A percentile compares a stretch with the other conserved stretches of the same genome.
Conservation (phyloP, 805 yeast species). For the Zygosaccharomyces siamensis region DNA sequence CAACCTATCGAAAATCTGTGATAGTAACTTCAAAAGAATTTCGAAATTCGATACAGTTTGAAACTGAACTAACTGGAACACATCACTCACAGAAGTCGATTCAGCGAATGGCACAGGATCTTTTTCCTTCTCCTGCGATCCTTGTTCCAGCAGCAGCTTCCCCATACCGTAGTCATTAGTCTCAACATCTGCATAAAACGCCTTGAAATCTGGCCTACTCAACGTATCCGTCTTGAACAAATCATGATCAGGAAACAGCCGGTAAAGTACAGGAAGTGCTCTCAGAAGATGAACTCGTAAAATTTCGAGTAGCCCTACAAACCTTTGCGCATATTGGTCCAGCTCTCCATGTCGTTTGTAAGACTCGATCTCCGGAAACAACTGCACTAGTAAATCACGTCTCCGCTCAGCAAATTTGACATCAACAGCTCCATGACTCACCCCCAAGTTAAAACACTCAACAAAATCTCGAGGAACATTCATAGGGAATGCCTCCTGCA, state of each 20-base stretch:
- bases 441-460: not conserved
- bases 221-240: conserved; percentile 25
- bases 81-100: conserved; percentile 8
- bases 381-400: conserved; percentile 18
- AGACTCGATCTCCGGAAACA: conserved; percentile 32
- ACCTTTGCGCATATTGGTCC: conserved; percentile 16
- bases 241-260: conserved; percentile 31
- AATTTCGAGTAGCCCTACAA: conserved; percentile 21
- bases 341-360: conserved; percentile 17
- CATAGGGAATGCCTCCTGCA: conserved; percentile 17
- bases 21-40: conserved; percentile 20
- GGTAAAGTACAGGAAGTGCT: conserved; percentile 28
- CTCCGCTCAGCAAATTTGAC: conserved; percentile 8
- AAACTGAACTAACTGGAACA: conserved; percentile 26
- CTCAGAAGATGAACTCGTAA: conserved; percentile 23
- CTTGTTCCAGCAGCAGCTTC: not conserved
- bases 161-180: not conserved
- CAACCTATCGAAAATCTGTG: conserved; percentile 27
- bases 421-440: not conserved
- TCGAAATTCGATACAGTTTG: conserved; percentile 30
- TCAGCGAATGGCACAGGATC: not conserved
- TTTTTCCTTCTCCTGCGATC: not conserved
- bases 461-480: conserved; percentile 24
- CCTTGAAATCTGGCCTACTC: conserved; percentile 23
- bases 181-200: conserved; percentile 11